These are phyloP conservation scores for Phialophora macrospora DNA, from an alignment of 2,329 filamentous ascomycete genomes.

Conservation along the genomic window DNA sequence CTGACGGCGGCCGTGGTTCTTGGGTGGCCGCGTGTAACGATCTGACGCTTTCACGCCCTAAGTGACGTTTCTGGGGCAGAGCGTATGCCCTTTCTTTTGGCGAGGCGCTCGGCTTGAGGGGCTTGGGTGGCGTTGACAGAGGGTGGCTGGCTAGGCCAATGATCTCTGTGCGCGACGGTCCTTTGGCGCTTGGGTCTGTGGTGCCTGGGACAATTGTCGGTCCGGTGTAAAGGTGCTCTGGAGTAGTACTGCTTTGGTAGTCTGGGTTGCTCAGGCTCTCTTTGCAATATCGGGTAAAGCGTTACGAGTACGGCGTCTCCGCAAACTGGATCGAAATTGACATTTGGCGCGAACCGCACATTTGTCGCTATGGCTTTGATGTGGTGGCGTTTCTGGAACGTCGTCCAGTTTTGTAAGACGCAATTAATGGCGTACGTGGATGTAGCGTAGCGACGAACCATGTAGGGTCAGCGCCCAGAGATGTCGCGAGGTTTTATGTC, in stretches of 20 bases:
- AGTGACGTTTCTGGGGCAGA: neutral
- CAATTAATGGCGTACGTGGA: neutral
- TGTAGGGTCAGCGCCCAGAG: neutral
- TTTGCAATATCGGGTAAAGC: constrained; percentile 8
- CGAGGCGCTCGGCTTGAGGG: neutral
- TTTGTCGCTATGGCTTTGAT: neutral
- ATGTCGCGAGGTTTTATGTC: neutral
- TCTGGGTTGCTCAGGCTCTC: neutral
- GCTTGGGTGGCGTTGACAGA: neutral
- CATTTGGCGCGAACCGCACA: neutral
- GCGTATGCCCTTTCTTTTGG: neutral
- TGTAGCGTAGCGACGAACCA: neutral
- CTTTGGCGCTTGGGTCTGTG: neutral
- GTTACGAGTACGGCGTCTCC: neutral
- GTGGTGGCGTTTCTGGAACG: neutral
- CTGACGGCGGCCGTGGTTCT: neutral
- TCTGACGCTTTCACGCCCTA: neutral
- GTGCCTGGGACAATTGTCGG: neutral
- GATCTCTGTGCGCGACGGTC: neutral
- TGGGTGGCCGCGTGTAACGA: neutral
- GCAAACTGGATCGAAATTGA: neutral
- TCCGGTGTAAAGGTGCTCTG: neutral
- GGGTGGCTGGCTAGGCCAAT: neutral
- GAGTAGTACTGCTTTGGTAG: constrained; percentile 4
- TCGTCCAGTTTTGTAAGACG: neutral